These are phyloP conservation scores for Neonectria coccinea DNA, from an alignment of 2,329 filamentous ascomycete genomes.

Conservation along the genomic window DNA sequence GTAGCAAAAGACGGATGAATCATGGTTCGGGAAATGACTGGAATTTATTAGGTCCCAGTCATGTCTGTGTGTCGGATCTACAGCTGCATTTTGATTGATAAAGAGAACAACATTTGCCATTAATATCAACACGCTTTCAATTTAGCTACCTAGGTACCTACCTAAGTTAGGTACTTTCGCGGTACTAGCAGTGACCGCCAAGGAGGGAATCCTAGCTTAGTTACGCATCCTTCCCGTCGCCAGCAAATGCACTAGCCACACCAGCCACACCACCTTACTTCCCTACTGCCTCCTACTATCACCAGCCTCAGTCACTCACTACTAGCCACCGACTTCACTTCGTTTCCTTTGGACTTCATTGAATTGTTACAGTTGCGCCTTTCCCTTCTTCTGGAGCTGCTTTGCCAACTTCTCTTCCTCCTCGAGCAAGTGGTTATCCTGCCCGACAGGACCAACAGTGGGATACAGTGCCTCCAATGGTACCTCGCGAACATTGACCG, in stretches of 20 bases:
- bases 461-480: conserved; percentile 22
- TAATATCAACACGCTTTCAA: neutral
- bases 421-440: conserved; percentile 5
- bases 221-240: neutral
- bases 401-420: conserved; percentile 1
- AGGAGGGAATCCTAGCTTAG: neutral
- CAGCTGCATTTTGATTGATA: neutral
- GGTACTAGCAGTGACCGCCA: neutral
- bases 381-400: neutral
- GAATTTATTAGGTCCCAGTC: neutral
- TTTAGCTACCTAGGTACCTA: neutral
- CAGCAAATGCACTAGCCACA: neutral
- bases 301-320: too few species aligned
- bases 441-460: conserved; percentile 12
- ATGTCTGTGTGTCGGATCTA: neutral
- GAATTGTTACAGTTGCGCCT: too few species aligned
- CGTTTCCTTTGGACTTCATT: too few species aligned
- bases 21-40: neutral
- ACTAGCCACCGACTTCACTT: too few species aligned
- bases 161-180: neutral
- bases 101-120: neutral
- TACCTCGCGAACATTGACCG: neutral
- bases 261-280: neutral
- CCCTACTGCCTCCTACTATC: too few species aligned
- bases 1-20: neutral